Conservation (phyloP, 1,139 yeast genomes). For the Scheffersomyces segobiensis region DNA sequence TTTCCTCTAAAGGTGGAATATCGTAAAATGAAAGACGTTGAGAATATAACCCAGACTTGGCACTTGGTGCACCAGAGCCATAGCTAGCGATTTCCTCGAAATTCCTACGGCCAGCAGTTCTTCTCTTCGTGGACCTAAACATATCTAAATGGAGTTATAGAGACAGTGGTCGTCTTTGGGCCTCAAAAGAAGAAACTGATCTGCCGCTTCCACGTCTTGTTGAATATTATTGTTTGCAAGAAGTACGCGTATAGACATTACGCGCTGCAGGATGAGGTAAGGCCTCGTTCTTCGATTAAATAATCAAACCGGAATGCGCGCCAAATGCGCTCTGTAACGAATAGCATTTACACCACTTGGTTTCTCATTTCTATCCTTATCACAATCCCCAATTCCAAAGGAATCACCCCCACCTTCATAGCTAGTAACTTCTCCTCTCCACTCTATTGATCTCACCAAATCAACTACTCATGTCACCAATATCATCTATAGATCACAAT, state of each 20-base stretch:
- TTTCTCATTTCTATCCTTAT: not conserved
- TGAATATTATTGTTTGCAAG: slow-evolving; percentile 1
- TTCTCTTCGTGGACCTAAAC: slow-evolving; percentile 76
- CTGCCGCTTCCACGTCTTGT: not conserved
- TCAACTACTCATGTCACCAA: not conserved
- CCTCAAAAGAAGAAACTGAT: not conserved
- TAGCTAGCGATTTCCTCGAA: slow-evolving; percentile 44
- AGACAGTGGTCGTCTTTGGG: not conserved
- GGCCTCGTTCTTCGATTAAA: not conserved
- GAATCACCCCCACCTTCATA: not conserved
- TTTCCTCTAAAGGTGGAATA: slow-evolving; percentile 76
- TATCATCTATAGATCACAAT: not conserved
- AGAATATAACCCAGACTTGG: slow-evolving; percentile 9
- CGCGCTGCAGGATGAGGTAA: slow-evolving; percentile 2
- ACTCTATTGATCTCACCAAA: not conserved
- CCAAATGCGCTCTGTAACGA: not conserved
- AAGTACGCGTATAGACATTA: not conserved
- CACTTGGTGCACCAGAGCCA: slow-evolving; percentile 30
- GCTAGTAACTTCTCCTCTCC: too few relatives aligned
- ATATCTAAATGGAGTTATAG: slow-evolving; percentile 25
- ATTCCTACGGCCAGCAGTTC: slow-evolving; percentile 74
- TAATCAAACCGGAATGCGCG: not conserved
- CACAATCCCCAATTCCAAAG: too few relatives aligned
- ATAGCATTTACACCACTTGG: not conserved
- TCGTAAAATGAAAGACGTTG: slow-evolving; percentile 66